Evolutionary conservation across 2,329 filamentous ascomycete genomes (phyloP), one percentile per base, ranked within the genome.

Genomic region (Emericellopsis atlantica): DNA sequence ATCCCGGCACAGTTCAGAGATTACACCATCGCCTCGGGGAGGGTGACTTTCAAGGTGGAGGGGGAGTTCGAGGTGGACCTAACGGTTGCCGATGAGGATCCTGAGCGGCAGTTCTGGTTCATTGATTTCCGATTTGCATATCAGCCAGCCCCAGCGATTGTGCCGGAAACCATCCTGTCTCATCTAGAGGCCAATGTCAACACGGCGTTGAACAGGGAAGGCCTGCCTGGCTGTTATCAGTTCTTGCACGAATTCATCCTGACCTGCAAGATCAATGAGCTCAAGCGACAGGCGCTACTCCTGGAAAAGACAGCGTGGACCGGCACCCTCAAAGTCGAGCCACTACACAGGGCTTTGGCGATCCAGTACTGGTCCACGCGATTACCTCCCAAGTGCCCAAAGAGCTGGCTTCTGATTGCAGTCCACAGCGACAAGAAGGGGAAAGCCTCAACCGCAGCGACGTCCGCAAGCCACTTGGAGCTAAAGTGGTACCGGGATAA

Each of bases 61-160:
- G 76, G 76, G 40, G 90, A 96, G 57, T 95, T 95, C 51, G 90
- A 96, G 57, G 76, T 96, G 16, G 92, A 96, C 55, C 72, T 98
- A 40, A 89, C 88, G 1, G 84, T 96, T 46, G 86, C 84, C 15
- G 83, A 89, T 49, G 89, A 96, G 54, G 82, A 92, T 48, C 76
- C 80, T 15, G 69, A 79, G 26, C 82, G 84, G 41, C 89, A 93
- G 51, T 93, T 94, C 55, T 95, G 84, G 70, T 95, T 96, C 55
- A 84, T 96, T 46, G 89, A 96, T 57, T 79, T 96, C 51, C 78
- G 89, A 44, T 88, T 94, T 50, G 65, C 79, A 12, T 98, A 94
- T 56, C 70, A 67, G 8, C 90, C 90, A 2, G 70, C 79, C 0
- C 72, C 83, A 1, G 61, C 59, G 11, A 64, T 67, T 38, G 53